phyloP scores from a whole-genome alignment of 2,329 filamentous ascomycete genomes.

The Nothophaeocryptopus gaeumannii region DNA sequence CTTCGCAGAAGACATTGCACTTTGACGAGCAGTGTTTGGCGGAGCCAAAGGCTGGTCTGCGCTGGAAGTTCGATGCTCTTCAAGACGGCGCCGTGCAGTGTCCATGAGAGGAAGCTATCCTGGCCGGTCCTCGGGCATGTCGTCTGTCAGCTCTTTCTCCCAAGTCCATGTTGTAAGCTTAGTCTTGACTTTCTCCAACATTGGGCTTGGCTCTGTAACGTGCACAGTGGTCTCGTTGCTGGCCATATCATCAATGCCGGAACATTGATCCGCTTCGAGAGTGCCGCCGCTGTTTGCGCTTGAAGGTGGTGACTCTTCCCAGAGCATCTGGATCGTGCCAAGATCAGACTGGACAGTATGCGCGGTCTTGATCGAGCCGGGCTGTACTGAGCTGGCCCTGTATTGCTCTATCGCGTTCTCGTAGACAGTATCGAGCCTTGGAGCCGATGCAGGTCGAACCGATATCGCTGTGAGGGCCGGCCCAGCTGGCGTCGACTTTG shows the following conservation, averaged over 20 bases:
- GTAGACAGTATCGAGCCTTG: constrained; percentile 21
- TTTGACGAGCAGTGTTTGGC: constrained; percentile 26
- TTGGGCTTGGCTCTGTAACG: constrained; percentile 6
- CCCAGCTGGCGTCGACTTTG: constrained; percentile 19
- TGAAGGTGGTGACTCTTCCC: constrained; percentile 23
- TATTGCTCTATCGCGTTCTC: constrained; percentile 13
- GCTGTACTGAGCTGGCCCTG: neutral
- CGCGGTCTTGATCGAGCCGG: constrained; percentile 17
- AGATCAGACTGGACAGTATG: constrained; percentile 26
- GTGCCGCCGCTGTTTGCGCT: constrained; percentile 16
- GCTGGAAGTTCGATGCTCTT: too few species aligned
- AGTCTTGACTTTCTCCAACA: constrained; percentile 25
- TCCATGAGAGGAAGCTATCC: constrained; percentile 16
- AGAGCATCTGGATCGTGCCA: constrained; percentile 26
- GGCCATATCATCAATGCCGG: too few species aligned
- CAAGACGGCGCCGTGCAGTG: neutral
- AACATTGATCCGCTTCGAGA: neutral
- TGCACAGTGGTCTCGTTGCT: neutral
- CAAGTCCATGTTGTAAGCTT: constrained; percentile 30
- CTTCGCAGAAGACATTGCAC: constrained; percentile 20
- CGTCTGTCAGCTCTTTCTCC: constrained; percentile 17
- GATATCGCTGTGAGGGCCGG: constrained; percentile 25
- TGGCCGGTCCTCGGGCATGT: constrained; percentile 8
- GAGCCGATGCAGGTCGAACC: constrained; percentile 20
- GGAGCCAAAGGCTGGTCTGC: constrained; percentile 8